phyloP scores from a whole-genome alignment of 495 filamentous ascomycete species.

The Penicillium verhagenii region DNA sequence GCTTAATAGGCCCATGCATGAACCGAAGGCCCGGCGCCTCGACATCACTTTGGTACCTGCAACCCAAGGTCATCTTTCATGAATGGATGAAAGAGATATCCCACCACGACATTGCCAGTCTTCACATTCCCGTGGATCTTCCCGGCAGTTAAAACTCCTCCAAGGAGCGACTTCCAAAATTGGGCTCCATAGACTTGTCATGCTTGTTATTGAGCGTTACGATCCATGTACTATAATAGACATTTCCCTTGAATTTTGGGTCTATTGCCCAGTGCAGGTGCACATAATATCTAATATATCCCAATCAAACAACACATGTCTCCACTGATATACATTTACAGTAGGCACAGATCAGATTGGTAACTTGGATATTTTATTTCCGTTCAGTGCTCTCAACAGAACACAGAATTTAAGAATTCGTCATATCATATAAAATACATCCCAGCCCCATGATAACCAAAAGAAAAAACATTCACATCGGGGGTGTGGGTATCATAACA shows the following conservation, averaged over 20 bases:
- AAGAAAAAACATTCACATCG: neutral
- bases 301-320: neutral
- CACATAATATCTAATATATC: conserved; percentile 1
- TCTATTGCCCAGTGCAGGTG: too few species aligned
- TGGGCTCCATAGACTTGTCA: neutral
- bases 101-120: neutral
- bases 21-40: neutral
- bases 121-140: neutral
- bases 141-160: neutral
- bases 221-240: conserved; percentile 4
- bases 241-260: neutral
- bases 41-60: neutral
- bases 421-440: conserved; percentile 25
- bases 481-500: conserved; percentile 11
- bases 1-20: neutral
- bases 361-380: neutral
- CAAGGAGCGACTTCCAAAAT: neutral
- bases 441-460: neutral
- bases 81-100: neutral
- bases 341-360: too few species aligned
- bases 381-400: neutral
- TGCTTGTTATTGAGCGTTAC: neutral
- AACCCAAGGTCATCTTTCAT: neutral
- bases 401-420: conserved; percentile 5
- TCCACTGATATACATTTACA: too few species aligned